Evolutionary conservation across 345 rosid genomes (phyloP).

Genomic region (Brassica cretica): DNA sequence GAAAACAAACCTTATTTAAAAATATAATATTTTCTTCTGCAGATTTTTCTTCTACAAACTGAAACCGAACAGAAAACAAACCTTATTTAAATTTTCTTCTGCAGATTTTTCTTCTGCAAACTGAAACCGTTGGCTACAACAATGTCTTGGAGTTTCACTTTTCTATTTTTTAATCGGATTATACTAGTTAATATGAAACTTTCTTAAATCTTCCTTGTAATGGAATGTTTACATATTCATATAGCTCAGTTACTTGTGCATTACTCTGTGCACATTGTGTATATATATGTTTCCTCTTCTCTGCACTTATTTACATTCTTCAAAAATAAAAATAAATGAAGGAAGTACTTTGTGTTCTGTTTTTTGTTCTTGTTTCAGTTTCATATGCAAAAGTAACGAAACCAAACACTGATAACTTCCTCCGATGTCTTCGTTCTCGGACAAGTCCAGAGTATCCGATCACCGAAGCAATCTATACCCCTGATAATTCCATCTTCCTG

Average conservation of each 20-base stretch:
- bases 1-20: too few species aligned
- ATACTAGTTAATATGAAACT: not conserved
- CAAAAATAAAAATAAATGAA: conserved; percentile 17
- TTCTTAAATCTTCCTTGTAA: not conserved
- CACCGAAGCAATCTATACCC: not conserved
- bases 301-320: not conserved
- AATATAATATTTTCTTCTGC: not conserved
- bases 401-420: conserved; percentile 1
- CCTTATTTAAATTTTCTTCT: not conserved
- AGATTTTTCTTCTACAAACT: not conserved
- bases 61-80: not conserved
- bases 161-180: not conserved
- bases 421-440: not conserved
- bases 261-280: not conserved
- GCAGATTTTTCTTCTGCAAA: not conserved
- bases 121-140: not conserved
- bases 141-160: not conserved
- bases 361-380: conserved; percentile 18
- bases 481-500: conserved; percentile 11
- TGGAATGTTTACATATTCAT: not conserved
- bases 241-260: not conserved
- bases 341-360: not conserved
- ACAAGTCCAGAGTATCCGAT: not conserved
- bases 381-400: conserved; percentile 11
- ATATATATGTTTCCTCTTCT: not conserved